These are phyloP conservation scores for Fagopyrum tataricum DNA, from an alignment of 148 eudicot species.

Conservation along the genomic window DNA sequence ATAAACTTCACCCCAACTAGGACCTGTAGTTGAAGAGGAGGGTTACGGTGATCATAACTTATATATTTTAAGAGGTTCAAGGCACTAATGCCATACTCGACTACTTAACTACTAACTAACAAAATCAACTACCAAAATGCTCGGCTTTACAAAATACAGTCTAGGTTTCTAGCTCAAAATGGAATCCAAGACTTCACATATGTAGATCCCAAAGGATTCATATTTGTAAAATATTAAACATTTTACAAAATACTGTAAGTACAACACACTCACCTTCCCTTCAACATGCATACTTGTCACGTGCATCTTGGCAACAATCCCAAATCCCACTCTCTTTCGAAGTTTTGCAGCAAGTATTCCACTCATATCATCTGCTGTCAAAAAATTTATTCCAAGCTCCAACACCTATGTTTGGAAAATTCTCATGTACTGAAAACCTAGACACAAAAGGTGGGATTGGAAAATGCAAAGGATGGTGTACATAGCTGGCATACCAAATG, in stretches of 20 bases:
- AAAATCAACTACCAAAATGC: background rate
- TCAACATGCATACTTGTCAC: slow-evolving; percentile 84
- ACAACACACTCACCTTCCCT: slow-evolving; percentile 61
- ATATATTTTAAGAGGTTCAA: background rate
- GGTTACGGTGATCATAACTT: background rate
- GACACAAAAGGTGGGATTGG: background rate
- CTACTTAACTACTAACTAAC: background rate
- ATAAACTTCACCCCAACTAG: slow-evolving; percentile 89
- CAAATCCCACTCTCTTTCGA: slow-evolving; percentile 77
- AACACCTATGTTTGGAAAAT: slow-evolving; percentile 45
- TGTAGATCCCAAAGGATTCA: background rate
- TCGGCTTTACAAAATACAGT: background rate
- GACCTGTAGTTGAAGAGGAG: slow-evolving; percentile 42
- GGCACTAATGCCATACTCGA: background rate
- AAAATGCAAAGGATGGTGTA: background rate
- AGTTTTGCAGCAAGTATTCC: slow-evolving; percentile 71
- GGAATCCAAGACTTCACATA: background rate
- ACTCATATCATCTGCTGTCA: slow-evolving; percentile 88
- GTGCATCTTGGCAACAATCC: slow-evolving; percentile 75
- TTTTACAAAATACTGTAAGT: background rate
- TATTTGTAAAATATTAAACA: background rate
- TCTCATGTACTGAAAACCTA: background rate
- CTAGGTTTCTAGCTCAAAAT: background rate
- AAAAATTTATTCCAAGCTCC: slow-evolving; percentile 86
- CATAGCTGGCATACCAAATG: slow-evolving; percentile 56